phyloP scores from a whole-genome alignment of 177 flowering plant species.

The Tripterygium wilfordii region DNA sequence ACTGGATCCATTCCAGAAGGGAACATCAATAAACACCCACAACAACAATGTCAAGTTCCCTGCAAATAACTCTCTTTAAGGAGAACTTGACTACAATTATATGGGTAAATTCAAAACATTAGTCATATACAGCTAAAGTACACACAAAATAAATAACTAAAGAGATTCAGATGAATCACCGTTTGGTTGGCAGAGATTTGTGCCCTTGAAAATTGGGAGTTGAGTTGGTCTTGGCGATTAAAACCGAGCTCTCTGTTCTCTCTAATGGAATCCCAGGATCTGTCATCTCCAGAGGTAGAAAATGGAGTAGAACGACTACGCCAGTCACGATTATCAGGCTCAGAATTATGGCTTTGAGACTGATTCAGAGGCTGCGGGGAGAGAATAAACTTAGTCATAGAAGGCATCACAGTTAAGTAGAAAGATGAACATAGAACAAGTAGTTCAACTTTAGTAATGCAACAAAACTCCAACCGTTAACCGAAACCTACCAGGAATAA shows the following conservation, averaged over 20 bases:
- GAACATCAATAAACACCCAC: too few species aligned
- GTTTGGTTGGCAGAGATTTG: not conserved
- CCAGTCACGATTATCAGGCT: conserved; percentile 94
- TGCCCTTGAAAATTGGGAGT: not conserved
- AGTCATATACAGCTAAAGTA: not conserved
- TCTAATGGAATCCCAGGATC: conserved; percentile 56
- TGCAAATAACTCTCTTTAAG: too few species aligned
- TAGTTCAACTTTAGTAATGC: not conserved
- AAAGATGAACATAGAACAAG: not conserved
- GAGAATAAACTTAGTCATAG: too few species aligned
- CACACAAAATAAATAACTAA: not conserved
- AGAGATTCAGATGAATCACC: not conserved
- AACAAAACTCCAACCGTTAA: too few species aligned
- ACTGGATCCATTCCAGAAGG: too few species aligned
- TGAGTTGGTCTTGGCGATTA: conserved; percentile 47
- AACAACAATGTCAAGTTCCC: too few species aligned
- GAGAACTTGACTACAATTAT: too few species aligned
- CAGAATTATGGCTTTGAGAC: conserved; percentile 65
- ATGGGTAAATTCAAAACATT: not conserved
- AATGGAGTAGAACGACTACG: conserved; percentile 58
- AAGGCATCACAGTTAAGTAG: not conserved
- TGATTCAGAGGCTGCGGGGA: conserved; percentile 37
- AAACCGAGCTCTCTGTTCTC: conserved; percentile 38
- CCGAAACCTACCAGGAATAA: too few species aligned
- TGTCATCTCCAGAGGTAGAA: conserved; percentile 59